Conservation (phyloP, 441 rosid genomes). For the Breynia disticha region DNA sequence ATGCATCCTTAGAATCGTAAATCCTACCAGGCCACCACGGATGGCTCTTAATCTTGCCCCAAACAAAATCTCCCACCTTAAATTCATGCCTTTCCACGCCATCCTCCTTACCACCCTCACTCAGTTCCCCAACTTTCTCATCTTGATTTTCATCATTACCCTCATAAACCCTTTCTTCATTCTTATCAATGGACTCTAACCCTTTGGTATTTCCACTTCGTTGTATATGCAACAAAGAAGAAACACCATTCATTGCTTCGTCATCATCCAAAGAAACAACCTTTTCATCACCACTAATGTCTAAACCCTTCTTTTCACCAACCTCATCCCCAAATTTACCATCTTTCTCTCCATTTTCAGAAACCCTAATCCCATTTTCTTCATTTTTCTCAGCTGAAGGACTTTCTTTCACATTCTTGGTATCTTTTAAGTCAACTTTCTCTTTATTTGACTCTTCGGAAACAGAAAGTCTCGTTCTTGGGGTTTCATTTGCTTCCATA, state of each 20-base stretch:
- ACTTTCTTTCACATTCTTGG: neutral
- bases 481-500: neutral
- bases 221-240: conserved; percentile 44
- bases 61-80: conserved; percentile 68
- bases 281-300: no score
- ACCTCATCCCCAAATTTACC: neutral
- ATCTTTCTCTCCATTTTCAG: conserved; percentile 25
- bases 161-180: conserved; percentile 15
- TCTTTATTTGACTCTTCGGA: neutral
- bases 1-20: conserved; percentile 55
- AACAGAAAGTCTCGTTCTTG: neutral
- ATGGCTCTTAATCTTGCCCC: conserved; percentile 68
- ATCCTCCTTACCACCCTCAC: conserved; percentile 18
- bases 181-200: conserved; percentile 18
- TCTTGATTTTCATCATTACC: neutral
- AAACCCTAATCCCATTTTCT: conserved; percentile 8
- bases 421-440: neutral
- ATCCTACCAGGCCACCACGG: conserved; percentile 95
- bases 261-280: conserved; percentile 6
- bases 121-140: conserved; percentile 13
- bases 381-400: neutral
- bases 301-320: neutral
- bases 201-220: conserved; percentile 19
- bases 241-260: conserved; percentile 41
- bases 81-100: conserved; percentile 32